phyloP scores from a whole-genome alignment of 495 filamentous ascomycete genomes.

The Penicillium turbatum region DNA sequence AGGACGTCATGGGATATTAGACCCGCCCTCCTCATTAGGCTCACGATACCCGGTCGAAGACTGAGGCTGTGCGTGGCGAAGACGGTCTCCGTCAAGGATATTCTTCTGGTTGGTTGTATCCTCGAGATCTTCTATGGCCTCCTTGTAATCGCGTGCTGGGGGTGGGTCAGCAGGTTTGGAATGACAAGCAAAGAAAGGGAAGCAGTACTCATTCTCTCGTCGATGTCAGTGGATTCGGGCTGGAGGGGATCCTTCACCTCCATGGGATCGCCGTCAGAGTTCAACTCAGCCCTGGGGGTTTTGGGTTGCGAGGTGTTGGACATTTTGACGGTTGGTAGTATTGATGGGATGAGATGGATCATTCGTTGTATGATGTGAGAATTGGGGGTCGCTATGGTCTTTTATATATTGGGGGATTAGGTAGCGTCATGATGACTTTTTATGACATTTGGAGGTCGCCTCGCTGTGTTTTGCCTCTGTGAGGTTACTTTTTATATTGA shows the following conservation, averaged over 20 bases:
- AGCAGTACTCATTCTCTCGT: constrained; percentile 2
- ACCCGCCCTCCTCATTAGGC: constrained; percentile 6
- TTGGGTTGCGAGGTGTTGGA: not conserved
- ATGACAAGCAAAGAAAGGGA: not conserved
- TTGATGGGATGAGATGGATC: not conserved
- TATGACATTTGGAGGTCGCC: constrained; percentile 1
- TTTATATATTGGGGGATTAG: not conserved
- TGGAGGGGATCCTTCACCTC: not conserved
- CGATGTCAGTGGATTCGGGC: not conserved
- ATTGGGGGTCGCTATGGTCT: not conserved
- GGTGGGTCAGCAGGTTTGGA: not conserved
- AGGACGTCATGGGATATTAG: constrained; percentile 4
- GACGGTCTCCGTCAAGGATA: not conserved
- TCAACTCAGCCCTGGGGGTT: not conserved
- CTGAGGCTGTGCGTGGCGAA: constrained; percentile 7
- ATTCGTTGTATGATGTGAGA: not conserved
- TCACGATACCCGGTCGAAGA: constrained; percentile 4
- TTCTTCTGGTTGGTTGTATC: not conserved
- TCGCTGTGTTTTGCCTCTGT: not conserved
- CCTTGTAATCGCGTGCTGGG: constrained; percentile 12
- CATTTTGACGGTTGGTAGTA: not conserved
- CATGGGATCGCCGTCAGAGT: not conserved
- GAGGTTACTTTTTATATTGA: not conserved
- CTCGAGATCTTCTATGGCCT: not conserved
- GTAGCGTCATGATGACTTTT: constrained; percentile 5